Base-by-base conservation (phyloP, 2,329 filamentous ascomycete genomes). In the Penicillium decumbens region DNA sequence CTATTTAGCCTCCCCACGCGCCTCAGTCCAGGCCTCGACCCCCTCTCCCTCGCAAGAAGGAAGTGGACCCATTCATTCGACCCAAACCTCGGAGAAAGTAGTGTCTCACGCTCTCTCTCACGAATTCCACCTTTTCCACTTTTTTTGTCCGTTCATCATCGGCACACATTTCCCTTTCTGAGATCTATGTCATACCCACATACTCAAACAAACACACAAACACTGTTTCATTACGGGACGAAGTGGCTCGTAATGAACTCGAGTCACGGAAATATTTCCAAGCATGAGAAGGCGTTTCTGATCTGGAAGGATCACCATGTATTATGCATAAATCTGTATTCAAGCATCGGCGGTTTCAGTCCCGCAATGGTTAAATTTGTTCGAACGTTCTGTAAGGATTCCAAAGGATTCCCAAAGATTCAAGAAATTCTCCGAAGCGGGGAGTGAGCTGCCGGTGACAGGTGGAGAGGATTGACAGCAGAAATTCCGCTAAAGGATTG, bases 21-120 rank as follows among this genome's bases (percentile, higher is more conserved):
- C 20, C 37, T n/a, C 38, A 40, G 20, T 45, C 43, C 6, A 58
- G 54, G 41, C 60, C 56, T 13, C 56, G 49, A 29, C 69, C 65
- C 23, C 62, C 65, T 20, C 62, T 60, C 18, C 62, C 67, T 45
- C 68, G 70, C 41, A 70, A 65, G 42, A 72, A 72, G 52, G 63
- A 67, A 20, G 62, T 51, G 18, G 70, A 72, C 47, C 69, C 69
- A 3, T 73, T 73, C 50, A 73, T 73, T 50, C 63, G 70, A 32
- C 71, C 71, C 13, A 73, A 70, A 53, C 60, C 64, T 47, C 65
- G 65, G 51, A 64, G 53, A 55, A 57, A 55, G 43, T 55, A 55
- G 45, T 46, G 37, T 46, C 27, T 47, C 44, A 41, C 37, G 2
- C 23, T 23, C 13, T 41, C 38, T 24, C 37, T 40, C 3, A 30